phyloP scores from a whole-genome alignment of 768 basidiomycete species.

The button mushroom (Agaricus bisporus) region DNA sequence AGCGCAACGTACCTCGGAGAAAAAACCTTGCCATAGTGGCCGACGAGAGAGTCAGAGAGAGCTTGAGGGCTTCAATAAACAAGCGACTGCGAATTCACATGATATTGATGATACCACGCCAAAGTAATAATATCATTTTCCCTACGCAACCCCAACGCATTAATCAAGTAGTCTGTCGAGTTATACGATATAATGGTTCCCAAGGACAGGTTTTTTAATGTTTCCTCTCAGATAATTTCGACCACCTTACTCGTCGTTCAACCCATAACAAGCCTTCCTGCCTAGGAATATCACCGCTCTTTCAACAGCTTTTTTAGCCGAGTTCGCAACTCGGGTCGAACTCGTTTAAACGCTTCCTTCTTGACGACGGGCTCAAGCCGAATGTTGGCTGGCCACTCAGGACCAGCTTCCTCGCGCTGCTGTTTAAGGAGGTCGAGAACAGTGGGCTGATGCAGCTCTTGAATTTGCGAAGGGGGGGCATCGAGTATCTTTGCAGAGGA shows the following conservation, averaged over 20 bases:
- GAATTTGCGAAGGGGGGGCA: conserved; percentile 26
- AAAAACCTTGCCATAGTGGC: conserved; percentile 8
- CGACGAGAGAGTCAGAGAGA: neutral
- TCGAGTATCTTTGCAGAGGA: conserved; percentile 24
- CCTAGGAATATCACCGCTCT: conserved; percentile 19
- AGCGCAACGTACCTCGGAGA: conserved; percentile 7
- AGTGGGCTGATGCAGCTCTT: conserved; percentile 27
- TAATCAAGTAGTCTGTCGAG: too few species aligned
- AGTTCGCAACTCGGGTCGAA: conserved; percentile 30
- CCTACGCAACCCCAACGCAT: too few species aligned
- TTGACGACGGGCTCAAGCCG: conserved; percentile 39
- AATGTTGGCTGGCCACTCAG: conserved; percentile 38
- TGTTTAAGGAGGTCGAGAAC: conserved; percentile 30
- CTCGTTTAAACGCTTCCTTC: conserved; percentile 31
- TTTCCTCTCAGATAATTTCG: too few species aligned
- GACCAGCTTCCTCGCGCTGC: conserved; percentile 27
- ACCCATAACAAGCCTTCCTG: neutral
- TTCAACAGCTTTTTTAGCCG: conserved; percentile 35
- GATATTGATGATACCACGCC: too few species aligned
- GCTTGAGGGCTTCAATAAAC: neutral
- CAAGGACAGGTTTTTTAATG: too few species aligned
- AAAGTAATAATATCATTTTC: too few species aligned
- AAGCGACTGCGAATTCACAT: too few species aligned
- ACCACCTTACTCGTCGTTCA: neutral
- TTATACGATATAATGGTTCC: too few species aligned